A percentile compares a stretch with the other conserved stretches of the same genome.
phyloP scores from a whole-genome alignment of 2,329 filamentous ascomycete species.

The Colletotrichum chrysophilum region DNA sequence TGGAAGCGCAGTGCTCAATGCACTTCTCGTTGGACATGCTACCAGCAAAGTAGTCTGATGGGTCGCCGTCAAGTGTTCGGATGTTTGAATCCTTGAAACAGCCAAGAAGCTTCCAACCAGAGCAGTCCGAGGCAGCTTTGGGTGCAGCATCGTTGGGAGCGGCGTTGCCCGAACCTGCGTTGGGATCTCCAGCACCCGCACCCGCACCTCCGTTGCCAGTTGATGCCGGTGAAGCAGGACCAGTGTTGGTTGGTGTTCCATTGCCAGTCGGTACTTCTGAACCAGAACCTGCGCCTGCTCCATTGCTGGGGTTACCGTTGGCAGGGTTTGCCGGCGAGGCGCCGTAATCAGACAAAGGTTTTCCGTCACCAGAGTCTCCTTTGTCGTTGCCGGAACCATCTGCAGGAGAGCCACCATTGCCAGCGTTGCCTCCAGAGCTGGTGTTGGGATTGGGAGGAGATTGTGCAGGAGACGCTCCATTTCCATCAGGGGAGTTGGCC shows the following conservation, averaged over 20 bases:
- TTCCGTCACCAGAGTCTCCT: not conserved
- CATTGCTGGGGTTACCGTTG: not conserved
- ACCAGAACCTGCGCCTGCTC: not conserved
- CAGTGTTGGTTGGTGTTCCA: not conserved
- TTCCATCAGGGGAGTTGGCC: not conserved
- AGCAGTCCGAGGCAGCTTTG: not conserved
- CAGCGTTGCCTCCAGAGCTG: not conserved
- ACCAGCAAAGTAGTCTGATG: constrained; percentile 29
- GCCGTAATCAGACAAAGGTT: not conserved
- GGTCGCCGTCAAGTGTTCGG: constrained; percentile 24
- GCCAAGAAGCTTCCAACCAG: constrained; percentile 33
- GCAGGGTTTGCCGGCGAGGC: not conserved
- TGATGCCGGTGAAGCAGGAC: not conserved
- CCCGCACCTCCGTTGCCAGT: not conserved
- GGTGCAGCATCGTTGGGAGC: not conserved
- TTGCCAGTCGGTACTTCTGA: not conserved
- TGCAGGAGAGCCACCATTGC: not conserved
- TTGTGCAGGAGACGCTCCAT: not conserved
- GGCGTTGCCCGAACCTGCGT: not conserved
- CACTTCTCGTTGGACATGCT: constrained; percentile 56
- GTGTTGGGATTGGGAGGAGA: not conserved
- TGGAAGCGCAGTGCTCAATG: constrained; percentile 47
- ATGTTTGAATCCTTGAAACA: constrained; percentile 33
- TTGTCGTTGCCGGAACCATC: not conserved
- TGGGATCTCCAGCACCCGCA: not conserved